These are phyloP conservation scores for Potentilla sterilis DNA, from an alignment of 306 rosid genomes.

Conservation along the genomic window DNA sequence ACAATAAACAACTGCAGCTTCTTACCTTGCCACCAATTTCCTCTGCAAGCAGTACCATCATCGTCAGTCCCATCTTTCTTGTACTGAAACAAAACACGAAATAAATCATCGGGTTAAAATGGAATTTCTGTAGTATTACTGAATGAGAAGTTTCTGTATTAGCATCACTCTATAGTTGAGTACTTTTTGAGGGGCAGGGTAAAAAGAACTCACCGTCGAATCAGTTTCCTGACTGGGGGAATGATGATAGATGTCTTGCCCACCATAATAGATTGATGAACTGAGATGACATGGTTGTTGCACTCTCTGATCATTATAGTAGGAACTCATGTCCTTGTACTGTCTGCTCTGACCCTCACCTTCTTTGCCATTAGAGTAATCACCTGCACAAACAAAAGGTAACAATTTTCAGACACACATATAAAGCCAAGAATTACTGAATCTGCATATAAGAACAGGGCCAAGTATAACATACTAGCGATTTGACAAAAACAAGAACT, in stretches of 20 bases:
- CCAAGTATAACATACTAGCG: not conserved
- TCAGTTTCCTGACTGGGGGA: slow-evolving; percentile 46
- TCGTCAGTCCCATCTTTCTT: slow-evolving; percentile 72
- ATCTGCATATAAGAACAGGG: not conserved
- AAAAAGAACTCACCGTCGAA: slow-evolving; percentile 43
- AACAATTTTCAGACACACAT: not conserved
- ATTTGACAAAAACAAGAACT: not conserved
- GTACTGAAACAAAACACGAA: slow-evolving; percentile 29
- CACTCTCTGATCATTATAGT: slow-evolving; percentile 66
- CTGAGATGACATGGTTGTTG: slow-evolving; percentile 89
- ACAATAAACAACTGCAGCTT: slow-evolving; percentile 4
- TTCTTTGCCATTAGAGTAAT: slow-evolving; percentile 31
- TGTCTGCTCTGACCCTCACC: slow-evolving; percentile 38
- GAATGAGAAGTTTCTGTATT: not conserved
- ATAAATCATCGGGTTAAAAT: not conserved
- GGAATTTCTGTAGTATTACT: not conserved
- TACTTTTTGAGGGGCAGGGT: not conserved
- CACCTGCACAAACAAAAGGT: slow-evolving; percentile 38
- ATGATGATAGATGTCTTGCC: slow-evolving; percentile 65
- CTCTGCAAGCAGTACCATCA: slow-evolving; percentile 80
- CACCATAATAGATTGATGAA: slow-evolving; percentile 92
- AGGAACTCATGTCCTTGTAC: slow-evolving; percentile 45
- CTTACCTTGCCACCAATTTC: slow-evolving; percentile 96
- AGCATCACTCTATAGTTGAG: slow-evolving; percentile 7
- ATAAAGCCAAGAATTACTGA: slow-evolving; percentile 3